Base-by-base conservation (phyloP, 768 basidiomycete genomes). In the Sporobolomyces phaffii region DNA sequence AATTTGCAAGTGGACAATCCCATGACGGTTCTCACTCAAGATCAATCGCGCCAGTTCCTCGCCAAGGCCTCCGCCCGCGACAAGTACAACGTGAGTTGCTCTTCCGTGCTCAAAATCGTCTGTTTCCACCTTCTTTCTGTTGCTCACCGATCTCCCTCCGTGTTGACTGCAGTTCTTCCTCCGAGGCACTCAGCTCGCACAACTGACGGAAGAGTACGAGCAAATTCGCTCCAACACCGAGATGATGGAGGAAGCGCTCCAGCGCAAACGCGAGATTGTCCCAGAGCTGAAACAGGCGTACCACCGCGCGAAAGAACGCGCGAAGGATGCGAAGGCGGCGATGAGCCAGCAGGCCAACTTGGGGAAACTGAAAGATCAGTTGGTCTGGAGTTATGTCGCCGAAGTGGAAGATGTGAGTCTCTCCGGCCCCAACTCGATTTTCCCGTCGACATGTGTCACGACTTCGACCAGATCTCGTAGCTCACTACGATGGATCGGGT, bases 91-190 rank as follows among this genome's bases (percentile, higher is more conserved):
- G 93, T 89, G 75, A 24, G 62, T 52, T 29, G 9, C 44, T 33
- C n/a, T 40, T 6, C 18, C n/a, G n/a, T n/a, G n/a, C n/a, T n/a
- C n/a, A n/a, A n/a, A n/a, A n/a, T n/a, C n/a, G n/a, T n/a, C n/a
- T n/a, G n/a, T n/a, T n/a, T n/a, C n/a, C n/a, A n/a, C n/a, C n/a
- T n/a, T n/a, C n/a, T n/a, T n/a, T n/a, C n/a, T n/a, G n/a, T n/a
- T n/a, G n/a, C n/a, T n/a, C n/a, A n/a, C n/a, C n/a, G n/a, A n/a
- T 43, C 10, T 24, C 33, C 57, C 33, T 22, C 20, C 31, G 24
- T 17, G 77, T 96, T 96, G 83, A 83, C 93, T 45, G 0, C 70
- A 94, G 91, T 91, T 97, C 78, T 98, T 98, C 83, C 83, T 98
- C 38, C 84, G 86, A 40, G 96, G 96, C 20, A 98, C 96, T 0